Conservation (phyloP, 2,329 filamentous ascomycete species). For the Dactylellina haptotyla region DNA sequence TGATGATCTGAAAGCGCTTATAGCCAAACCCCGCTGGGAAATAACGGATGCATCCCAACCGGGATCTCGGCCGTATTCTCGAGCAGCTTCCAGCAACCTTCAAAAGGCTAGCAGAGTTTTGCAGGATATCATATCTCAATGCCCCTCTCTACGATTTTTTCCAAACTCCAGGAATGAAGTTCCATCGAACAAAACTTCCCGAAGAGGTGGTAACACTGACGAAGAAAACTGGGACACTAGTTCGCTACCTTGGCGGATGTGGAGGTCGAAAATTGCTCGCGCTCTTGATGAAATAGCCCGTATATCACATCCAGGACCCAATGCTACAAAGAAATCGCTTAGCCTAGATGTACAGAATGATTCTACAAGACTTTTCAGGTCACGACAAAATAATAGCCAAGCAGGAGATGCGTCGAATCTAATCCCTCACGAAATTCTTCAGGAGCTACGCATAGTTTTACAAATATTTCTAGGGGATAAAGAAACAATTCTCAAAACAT, state of each 20-base stretch:
- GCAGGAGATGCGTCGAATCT: slow-evolving; percentile 17
- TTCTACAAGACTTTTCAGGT: slow-evolving; percentile 22
- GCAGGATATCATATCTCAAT: slow-evolving; percentile 39
- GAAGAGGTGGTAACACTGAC: slow-evolving; percentile 7
- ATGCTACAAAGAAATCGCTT: neutral
- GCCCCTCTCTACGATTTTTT: slow-evolving; percentile 33
- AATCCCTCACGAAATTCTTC: slow-evolving; percentile 39
- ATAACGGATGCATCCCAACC: slow-evolving; percentile 25
- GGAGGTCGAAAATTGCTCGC: slow-evolving; percentile 46
- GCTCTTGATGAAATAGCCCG: slow-evolving; percentile 47
- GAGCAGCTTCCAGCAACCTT: slow-evolving; percentile 12
- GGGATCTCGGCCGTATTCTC: slow-evolving; percentile 9
- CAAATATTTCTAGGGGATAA: slow-evolving; percentile 50
- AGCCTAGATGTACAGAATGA: slow-evolving; percentile 14
- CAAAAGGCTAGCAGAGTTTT: slow-evolving; percentile 33
- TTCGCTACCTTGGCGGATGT: slow-evolving; percentile 51
- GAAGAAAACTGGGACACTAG: slow-evolving; percentile 47
- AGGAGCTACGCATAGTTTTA: slow-evolving; percentile 36
- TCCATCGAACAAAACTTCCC: neutral
- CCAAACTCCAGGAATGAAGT: slow-evolving; percentile 30
- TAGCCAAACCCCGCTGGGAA: slow-evolving; percentile 36
- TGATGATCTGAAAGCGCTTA: slow-evolving; percentile 29
- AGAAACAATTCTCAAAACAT: slow-evolving; percentile 43
- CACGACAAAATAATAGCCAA: slow-evolving; percentile 2
- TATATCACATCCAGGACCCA: slow-evolving; percentile 39